Percentiles rank a stretch among this genome's conserved stretches.
These are phyloP conservation scores for Diaporthe eres DNA, from an alignment of 2,329 filamentous ascomycete genomes.

Conservation along the genomic window DNA sequence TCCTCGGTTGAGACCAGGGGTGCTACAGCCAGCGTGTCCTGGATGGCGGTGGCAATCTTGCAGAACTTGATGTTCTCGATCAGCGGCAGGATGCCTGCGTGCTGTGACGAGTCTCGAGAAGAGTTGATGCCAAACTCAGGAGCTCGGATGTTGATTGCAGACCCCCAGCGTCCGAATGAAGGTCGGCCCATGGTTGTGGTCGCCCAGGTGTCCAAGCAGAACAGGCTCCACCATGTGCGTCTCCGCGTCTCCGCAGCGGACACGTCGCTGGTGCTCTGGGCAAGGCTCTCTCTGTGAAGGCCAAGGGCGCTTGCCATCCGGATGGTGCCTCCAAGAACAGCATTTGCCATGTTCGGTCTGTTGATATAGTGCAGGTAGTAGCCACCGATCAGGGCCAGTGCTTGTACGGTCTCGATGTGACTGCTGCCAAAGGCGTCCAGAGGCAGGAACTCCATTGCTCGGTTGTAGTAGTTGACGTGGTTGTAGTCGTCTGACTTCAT, in stretches of 20 bases:
- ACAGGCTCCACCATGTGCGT: conserved; percentile 82
- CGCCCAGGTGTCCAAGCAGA: conserved; percentile 82
- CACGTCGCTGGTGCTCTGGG: conserved; percentile 60
- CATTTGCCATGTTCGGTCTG: conserved; percentile 82
- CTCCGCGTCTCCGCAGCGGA: conserved; percentile 72
- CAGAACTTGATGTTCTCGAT: conserved; percentile 85
- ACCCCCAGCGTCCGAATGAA: conserved; percentile 76
- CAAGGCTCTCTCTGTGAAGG: conserved; percentile 74
- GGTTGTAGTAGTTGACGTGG: conserved; percentile 79
- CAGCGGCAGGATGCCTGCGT: conserved; percentile 77
- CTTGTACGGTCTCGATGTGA: conserved; percentile 81
- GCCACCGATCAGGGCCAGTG: conserved; percentile 78
- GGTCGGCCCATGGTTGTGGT: conserved; percentile 79
- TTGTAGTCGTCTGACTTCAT: conserved; percentile 75
- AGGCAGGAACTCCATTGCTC: conserved; percentile 75
- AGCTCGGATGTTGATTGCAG: conserved; percentile 75
- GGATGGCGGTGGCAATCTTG: conserved; percentile 82
- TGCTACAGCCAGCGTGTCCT: conserved; percentile 79
- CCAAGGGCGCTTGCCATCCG: conserved; percentile 83
- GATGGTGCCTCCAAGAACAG: conserved; percentile 78
- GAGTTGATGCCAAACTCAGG: conserved; percentile 68
- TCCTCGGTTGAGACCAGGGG: conserved; percentile 78
- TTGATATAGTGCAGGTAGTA: conserved; percentile 86
- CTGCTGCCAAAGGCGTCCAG: conserved; percentile 79
- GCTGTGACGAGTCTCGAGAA: conserved; percentile 65